Base-by-base conservation (phyloP, 2,329 filamentous ascomycete species). In the Cordyceps sp. region DNA sequence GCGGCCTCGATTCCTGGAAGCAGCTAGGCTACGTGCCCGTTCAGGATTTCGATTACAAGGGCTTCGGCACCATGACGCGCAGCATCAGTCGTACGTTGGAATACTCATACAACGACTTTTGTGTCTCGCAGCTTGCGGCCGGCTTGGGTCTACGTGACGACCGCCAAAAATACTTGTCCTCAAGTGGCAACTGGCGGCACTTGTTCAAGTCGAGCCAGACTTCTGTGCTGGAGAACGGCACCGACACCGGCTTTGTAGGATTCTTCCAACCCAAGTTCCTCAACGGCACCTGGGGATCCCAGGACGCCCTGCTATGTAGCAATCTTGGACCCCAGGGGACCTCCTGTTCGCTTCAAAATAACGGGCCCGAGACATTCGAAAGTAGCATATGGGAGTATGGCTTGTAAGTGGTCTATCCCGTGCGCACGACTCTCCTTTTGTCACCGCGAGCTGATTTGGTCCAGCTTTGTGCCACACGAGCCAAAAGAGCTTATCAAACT, bases 31-130 rank as follows among this genome's bases (percentile, higher is more conserved):
- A 82, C 46, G 77, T 86, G 12, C 79, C 80, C 0, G 66, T 67
- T 0, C 64, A 78, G 35, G 75, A 84, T 38, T 71, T 71, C 33
- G 78, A 85, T 48, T 58, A 59, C 47, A 60, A 60, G 35, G 77
- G 76, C 3, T 67, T 71, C n/a, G 79, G 79, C 1, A 71, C 73
- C 0, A 66, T 78, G 48, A 83, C 79, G 0, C 64, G 80, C 6
- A 76, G 68, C 38, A 66, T 85, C 18, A 82, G 74, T 2, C 64
- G 80, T 7, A 84, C 78, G 0, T 66, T 85, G 1, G 80, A 85
- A 48, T 86, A 86, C 47, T 70, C 75, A 6, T 85, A 85, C 50
- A 73, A 85, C 39, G 80, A 85, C 53, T 86, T 72, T 43, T 73
- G 69, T 39, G 73, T 81, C 34, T 61, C 72, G 1, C 59, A 71